Base-by-base conservation (phyloP, 2,329 filamentous ascomycete genomes). In the Aspergillus alliaceus region DNA sequence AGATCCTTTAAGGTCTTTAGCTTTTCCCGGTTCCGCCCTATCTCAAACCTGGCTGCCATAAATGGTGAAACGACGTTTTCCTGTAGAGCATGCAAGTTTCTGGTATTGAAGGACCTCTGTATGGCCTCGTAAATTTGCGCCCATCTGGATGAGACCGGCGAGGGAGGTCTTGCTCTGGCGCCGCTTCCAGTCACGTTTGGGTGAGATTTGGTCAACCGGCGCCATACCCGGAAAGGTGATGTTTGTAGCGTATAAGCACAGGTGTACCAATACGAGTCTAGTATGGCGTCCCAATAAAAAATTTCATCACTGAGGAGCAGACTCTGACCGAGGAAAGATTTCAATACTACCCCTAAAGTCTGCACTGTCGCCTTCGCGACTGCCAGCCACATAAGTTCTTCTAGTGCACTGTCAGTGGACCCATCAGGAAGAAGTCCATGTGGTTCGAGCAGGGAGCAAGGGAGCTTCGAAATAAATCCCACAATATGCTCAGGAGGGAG, bases 211-310 rank as follows among this genome's bases (percentile, higher is more conserved):
- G 67, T 82, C 83, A 7, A 84, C 79, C 84, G 89, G 91, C 80
- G 77, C 86, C 87, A 93, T 32, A 96, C 73, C 18, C 90, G 83
- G 39, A 88, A 67, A 0, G 95, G 95, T 0, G 89, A 91, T 0
- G 88, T 96, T 73, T 99, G 95, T 8, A 96, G 77, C 14, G 90
- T 89, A 74, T 97, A 97, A 3, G 97, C 72, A 31, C 86, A 88
- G 62, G 90, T 93, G 68, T 89, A 90, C 49, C 86, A 82, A 64
- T 91, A 88, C 0, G 91, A 96, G 9, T 86, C 85, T 29, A 96
- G 77, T 2, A 97, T 84, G 64, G 95, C 90, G 69, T 96, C 91
- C 95, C 95, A 99, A 73, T 98, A 98, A 86, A 89, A 93, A 24
- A 96, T 88, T 65, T 96, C 92, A 63, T 96, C 88, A 66, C 87